Conservation (phyloP, 2,329 filamentous ascomycete genomes). For the Alternaria incomplexa region DNA sequence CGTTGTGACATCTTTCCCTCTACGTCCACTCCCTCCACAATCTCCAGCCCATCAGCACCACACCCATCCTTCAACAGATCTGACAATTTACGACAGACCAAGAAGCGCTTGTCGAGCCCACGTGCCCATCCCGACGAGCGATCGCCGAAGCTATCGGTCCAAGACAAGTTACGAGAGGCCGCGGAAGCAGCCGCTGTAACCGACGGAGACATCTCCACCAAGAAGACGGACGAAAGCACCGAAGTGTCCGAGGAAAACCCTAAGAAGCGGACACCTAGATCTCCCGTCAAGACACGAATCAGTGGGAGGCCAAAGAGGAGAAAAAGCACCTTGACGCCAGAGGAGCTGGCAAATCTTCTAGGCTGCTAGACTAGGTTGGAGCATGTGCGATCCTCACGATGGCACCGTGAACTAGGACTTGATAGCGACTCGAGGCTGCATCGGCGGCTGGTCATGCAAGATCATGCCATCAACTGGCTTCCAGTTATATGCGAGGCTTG, state of each 20-base stretch:
- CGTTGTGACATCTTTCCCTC: conserved; percentile 42
- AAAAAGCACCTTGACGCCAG: conserved; percentile 76
- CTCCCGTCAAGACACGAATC: conserved; percentile 55
- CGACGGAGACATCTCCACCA: conserved; percentile 5
- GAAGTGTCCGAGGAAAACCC: conserved; percentile 28
- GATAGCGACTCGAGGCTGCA: conserved; percentile 13
- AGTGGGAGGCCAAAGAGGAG: conserved; percentile 66
- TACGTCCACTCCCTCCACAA: conserved; percentile 9
- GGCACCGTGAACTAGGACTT: conserved; percentile 5
- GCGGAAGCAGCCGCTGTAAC: conserved; percentile 51
- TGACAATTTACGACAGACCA: conserved; percentile 43
- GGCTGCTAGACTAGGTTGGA: conserved; percentile 26
- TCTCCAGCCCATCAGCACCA: conserved; percentile 7
- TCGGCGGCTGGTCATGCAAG: conserved; percentile 16
- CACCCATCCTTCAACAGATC: conserved; percentile 12
- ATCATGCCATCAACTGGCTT: neutral
- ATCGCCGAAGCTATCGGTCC: conserved; percentile 51
- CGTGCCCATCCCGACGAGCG: conserved; percentile 46
- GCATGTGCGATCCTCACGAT: conserved; percentile 4
- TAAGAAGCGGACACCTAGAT: conserved; percentile 33
- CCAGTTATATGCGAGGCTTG: conserved; percentile 5
- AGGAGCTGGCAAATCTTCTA: conserved; percentile 67
- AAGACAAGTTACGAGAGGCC: conserved; percentile 55
- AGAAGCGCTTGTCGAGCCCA: conserved; percentile 48
- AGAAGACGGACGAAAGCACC: conserved; percentile 21